Conservation (phyloP, 2,329 filamentous ascomycete genomes). For the Aspergillus arachidicola region DNA sequence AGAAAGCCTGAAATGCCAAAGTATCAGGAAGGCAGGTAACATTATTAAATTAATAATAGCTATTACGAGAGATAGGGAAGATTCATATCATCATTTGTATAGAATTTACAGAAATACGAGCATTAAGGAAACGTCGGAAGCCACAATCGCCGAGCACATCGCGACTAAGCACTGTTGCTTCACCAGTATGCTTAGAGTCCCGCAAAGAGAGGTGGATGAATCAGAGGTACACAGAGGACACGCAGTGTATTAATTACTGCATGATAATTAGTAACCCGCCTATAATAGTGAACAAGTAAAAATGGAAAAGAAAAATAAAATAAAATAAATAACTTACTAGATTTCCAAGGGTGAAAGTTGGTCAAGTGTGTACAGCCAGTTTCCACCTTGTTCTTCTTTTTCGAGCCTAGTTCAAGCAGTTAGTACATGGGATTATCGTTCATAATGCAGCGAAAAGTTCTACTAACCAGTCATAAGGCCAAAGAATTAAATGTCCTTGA, state of each 20-base stretch:
- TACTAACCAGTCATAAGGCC: conserved; percentile 85
- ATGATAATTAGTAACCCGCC: conserved; percentile 19
- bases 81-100: background rate
- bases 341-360: conserved; percentile 95
- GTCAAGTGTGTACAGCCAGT: conserved; percentile 97
- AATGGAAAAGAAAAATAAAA: no score
- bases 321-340: conserved; percentile 55
- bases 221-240: background rate
- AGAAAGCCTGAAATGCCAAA: conserved; percentile 6
- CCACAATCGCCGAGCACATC: background rate
- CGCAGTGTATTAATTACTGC: conserved; percentile 32
- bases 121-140: background rate
- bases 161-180: background rate
- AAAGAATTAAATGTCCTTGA: conserved; percentile 86
- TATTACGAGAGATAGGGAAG: background rate
- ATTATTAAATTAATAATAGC: conserved; percentile 14
- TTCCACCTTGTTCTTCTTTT: conserved; percentile 86
- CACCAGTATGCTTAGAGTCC: background rate
- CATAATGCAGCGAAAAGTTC: background rate
- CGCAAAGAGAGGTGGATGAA: background rate
- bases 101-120: background rate
- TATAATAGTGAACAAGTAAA: background rate
- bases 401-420: conserved; percentile 59
- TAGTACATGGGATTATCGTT: conserved; percentile 11
- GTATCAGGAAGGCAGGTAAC: conserved; percentile 7